A percentile compares a stretch with the other conserved stretches of the same genome.
phyloP scores from a whole-genome alignment of 2,329 filamentous ascomycete species.

The Trichoderma semiorbis region DNA sequence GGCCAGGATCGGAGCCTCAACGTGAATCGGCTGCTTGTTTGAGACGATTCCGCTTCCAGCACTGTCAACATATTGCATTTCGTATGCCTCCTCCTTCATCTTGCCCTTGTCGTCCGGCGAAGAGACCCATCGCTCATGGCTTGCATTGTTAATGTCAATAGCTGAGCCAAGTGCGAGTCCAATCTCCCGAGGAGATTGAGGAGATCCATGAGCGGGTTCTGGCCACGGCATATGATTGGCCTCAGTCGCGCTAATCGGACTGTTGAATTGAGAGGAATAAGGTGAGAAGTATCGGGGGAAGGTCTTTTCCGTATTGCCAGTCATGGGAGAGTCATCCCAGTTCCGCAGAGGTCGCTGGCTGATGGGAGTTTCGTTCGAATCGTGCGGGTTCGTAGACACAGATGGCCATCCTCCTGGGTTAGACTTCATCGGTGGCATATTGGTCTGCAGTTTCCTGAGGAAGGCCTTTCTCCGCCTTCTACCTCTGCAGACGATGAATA shows the following conservation, averaged over 20 bases:
- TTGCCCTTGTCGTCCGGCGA: slow-evolving; percentile 42
- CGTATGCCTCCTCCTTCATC: slow-evolving; percentile 39
- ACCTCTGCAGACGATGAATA: slow-evolving; percentile 54
- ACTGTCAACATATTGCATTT: slow-evolving; percentile 32
- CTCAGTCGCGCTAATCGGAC: slow-evolving; percentile 49
- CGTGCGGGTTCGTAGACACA: slow-evolving; percentile 22
- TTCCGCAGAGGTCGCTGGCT: slow-evolving; percentile 27
- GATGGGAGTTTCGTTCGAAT: slow-evolving; percentile 29
- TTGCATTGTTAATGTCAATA: not conserved
- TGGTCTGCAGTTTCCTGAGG: slow-evolving; percentile 46
- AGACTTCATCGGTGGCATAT: slow-evolving; percentile 25
- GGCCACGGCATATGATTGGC: slow-evolving; percentile 38
- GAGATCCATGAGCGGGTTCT: slow-evolving; percentile 16
- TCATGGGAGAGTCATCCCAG: slow-evolving; percentile 48
- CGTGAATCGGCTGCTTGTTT: slow-evolving; percentile 22
- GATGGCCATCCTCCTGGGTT: slow-evolving; percentile 42
- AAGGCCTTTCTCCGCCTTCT: slow-evolving; percentile 52
- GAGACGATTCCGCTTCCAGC: slow-evolving; percentile 3
- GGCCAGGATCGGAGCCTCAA: slow-evolving; percentile 41
- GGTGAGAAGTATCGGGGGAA: slow-evolving; percentile 55
- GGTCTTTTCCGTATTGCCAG: slow-evolving; percentile 38
- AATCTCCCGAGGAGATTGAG: slow-evolving; percentile 19
- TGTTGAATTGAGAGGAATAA: slow-evolving; percentile 58
- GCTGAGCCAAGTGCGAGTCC: slow-evolving; percentile 21
- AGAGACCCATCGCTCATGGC: slow-evolving; percentile 21